Conservation (phyloP, 2,329 filamentous ascomycete genomes). For the Rhinocladiella mackenziei region DNA sequence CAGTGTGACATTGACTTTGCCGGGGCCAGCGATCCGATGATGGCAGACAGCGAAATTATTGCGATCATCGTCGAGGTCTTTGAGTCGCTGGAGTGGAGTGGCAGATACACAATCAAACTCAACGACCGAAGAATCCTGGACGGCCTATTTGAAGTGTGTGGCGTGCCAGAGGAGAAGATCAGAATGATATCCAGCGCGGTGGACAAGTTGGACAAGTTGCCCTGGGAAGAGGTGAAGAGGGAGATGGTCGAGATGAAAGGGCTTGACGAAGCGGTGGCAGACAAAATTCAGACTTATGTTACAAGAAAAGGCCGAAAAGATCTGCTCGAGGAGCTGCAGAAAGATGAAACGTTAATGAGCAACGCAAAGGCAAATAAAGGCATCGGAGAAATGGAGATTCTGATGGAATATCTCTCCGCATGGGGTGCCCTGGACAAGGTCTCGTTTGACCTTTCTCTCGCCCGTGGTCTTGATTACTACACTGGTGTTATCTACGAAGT, state of each 20-base stretch:
- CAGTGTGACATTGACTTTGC: slow-evolving; percentile 98
- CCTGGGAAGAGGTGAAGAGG: slow-evolving; percentile 83
- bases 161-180: slow-evolving; percentile 82
- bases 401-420: slow-evolving; percentile 77
- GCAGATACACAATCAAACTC: slow-evolving; percentile 79
- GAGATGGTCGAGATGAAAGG: slow-evolving; percentile 95
- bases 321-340: slow-evolving; percentile 65
- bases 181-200: slow-evolving; percentile 87
- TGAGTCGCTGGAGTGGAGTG: slow-evolving; percentile 69
- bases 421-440: slow-evolving; percentile 69
- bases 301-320: slow-evolving; percentile 70
- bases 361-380: slow-evolving; percentile 76
- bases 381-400: slow-evolving; percentile 71
- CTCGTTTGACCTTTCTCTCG: slow-evolving; percentile 85
- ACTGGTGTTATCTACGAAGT: slow-evolving; percentile 90
- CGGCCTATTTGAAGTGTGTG: slow-evolving; percentile 85
- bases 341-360: slow-evolving; percentile 62
- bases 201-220: slow-evolving; percentile 90
- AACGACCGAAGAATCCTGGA: slow-evolving; percentile 95
- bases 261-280: slow-evolving; percentile 68
- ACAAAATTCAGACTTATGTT: slow-evolving; percentile 84
- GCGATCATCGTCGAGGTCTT: slow-evolving; percentile 83
- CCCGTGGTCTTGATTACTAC: slow-evolving; percentile 88
- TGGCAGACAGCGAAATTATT: slow-evolving; percentile 86
- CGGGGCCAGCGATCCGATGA: slow-evolving; percentile 73